Evolutionary conservation across 345 rosid species (phyloP).

Genomic region (Punica granatum): DNA sequence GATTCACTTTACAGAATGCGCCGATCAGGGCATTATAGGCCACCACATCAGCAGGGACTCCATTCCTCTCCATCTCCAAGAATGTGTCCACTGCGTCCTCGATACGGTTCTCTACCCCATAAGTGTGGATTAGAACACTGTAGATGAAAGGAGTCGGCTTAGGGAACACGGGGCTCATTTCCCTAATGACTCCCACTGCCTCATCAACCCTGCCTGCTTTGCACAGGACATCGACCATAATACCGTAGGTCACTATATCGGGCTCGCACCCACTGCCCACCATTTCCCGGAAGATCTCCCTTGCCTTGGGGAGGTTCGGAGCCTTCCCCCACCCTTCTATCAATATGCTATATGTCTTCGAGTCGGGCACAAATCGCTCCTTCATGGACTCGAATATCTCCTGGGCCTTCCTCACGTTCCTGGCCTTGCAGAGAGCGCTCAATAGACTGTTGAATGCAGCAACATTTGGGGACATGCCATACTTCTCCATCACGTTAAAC

Average conservation of each 20-base stretch:
- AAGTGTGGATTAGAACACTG: slow-evolving; percentile 75
- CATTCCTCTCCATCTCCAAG: slow-evolving; percentile 71
- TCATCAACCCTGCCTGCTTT: slow-evolving; percentile 90
- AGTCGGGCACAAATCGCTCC: slow-evolving; percentile 40
- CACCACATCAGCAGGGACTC: slow-evolving; percentile 62
- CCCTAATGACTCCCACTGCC: slow-evolving; percentile 57
- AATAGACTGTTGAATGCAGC: slow-evolving; percentile 73
- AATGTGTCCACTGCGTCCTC: slow-evolving; percentile 78
- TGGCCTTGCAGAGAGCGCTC: slow-evolving; percentile 85
- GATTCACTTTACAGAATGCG: slow-evolving; percentile 70
- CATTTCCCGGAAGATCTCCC: slow-evolving; percentile 76
- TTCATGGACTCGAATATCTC: slow-evolving; percentile 67
- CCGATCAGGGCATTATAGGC: slow-evolving; percentile 71
- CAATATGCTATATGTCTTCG: slow-evolving; percentile 81
- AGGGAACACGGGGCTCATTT: slow-evolving; percentile 48
- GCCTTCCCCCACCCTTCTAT: slow-evolving; percentile 88
- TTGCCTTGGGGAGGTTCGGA: slow-evolving; percentile 77
- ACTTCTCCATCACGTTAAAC: slow-evolving; percentile 83
- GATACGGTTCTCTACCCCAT: slow-evolving; percentile 62
- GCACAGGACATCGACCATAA: slow-evolving; percentile 79
- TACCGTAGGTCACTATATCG: slow-evolving; percentile 81
- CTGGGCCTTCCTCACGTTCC: slow-evolving; percentile 86
- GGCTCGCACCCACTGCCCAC: slow-evolving; percentile 54
- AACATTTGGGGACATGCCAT: slow-evolving; percentile 46
- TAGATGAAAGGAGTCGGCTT: slow-evolving; percentile 71